Evolutionary conservation across 306 rosid species (phyloP), one percentile per base, ranked within the genome.

Genomic region (Prunus mume): DNA sequence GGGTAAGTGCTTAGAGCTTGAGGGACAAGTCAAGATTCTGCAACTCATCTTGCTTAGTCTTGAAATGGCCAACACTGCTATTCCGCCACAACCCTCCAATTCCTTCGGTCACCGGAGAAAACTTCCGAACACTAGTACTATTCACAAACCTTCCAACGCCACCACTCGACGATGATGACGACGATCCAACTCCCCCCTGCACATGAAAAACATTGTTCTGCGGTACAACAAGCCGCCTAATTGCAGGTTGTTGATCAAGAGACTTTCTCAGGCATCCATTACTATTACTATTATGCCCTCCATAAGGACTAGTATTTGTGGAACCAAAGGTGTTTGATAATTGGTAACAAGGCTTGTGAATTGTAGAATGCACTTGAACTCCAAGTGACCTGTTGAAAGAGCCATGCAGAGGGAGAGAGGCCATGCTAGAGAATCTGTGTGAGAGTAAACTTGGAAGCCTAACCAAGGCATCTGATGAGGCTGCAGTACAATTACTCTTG

Each of bases 21-120:
- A 94, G 98, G 74, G 97, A 90, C 90, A 94, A 90, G 88, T 94
- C 98, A 76, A 94, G 97, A 77, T 88, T 90, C 81, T 87, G 88
- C 71, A 88, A 73, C 62, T 93, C 93, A 56, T 93, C 94, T 85
- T 86, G 86, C 70, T 87, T 86, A 68, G 82, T 78, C 71, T 84
- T 86, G 49, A 87, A 73, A 77, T 77, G 83, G 52, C 67, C 78
- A 71, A 69, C 51, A 68, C 76, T 73, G 60, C 62, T 78, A 69
- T 76, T 81, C 86, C 89, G 80, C 83, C 83, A 87, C 66, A 80
- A 81, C 22, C 89, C 90, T 41, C 88, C 90, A 55, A 64, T 63
- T 75, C 82, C 86, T 25, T 76, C 87, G 15, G 78, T 68, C 27
- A 41, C 66, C 50, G 87, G 67, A 32, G 79, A 82, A 74, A 89